Evolutionary conservation across 306 rosid species (phyloP), one percentile per base, ranked within the genome.

Genomic region (Sechiopsis laciniata): DNA sequence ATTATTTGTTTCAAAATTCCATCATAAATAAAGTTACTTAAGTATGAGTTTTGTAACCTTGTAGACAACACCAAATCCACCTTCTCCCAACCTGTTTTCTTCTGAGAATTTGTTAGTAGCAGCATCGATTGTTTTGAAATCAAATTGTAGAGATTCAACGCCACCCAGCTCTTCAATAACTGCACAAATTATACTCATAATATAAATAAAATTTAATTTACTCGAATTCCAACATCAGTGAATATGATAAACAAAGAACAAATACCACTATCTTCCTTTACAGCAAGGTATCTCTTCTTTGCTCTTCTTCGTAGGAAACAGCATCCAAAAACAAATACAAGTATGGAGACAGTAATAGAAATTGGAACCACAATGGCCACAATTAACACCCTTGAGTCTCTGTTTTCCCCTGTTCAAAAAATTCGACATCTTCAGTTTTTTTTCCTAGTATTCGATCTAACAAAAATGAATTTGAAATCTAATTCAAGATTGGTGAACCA

Each of bases 51-150:
- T 2, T 32, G 37, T 32, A 3, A 32, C 92, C 89, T 83, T 76
- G 78, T 78, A 85, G 74, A 85, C 89, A 14, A 65, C 85, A 40
- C 89, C 89, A 78, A 82, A 88, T 68, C 88, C 89, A 22, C 92
- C 89, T 80, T 80, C 79, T 46, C 89, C 92, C 32, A 83, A 65
- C 72, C 62, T 83, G 72, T 82, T 80, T 2, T 79, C 74, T 2
- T 58, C 71, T 0, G 85, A 83, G 74, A 88, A 88, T 4, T 80
- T 17, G 40, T 82, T 75, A 0, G 87, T 88, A n/a, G 88, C 88
- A 70, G 73, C 72, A 78, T 82, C 80, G 66, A 85, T 75, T 16
- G 76, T 78, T 11, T 55, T 72, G 65, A 88, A 75, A 59, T 78
- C 76, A 73, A 74, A 78, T 66, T 85, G 87, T 61, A 85, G 64